Evolutionary conservation across 208 protist genomes (phyloP).

Genomic region (Wallacemonas sp.): DNA sequence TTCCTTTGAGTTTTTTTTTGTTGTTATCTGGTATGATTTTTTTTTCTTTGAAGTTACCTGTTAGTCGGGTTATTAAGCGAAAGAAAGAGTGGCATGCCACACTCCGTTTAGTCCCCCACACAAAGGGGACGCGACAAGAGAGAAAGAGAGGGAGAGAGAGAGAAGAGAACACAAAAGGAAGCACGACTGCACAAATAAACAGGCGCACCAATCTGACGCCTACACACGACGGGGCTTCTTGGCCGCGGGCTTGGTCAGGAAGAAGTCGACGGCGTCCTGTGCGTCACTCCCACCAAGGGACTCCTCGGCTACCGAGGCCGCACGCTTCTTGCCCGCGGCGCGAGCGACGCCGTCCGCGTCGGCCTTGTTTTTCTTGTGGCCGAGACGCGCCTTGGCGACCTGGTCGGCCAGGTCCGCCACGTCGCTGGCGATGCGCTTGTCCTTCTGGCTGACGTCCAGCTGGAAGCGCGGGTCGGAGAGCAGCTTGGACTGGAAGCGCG

Average conservation of each 20-base stretch:
- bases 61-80: no score
- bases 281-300: conserved; percentile 12
- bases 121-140: no score
- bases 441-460: conserved; percentile 73
- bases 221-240: conserved; percentile 20
- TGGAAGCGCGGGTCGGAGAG: conserved; percentile 86
- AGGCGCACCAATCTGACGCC: background rate
- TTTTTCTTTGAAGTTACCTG: no score
- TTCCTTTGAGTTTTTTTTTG: no score
- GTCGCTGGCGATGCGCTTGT: conserved; percentile 65
- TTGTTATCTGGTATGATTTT: no score
- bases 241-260: conserved; percentile 42
- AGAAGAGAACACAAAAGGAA: no score
- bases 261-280: conserved; percentile 71
- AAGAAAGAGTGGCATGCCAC: no score
- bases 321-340: background rate
- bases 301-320: background rate
- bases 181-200: no score
- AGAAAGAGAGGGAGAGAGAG: no score
- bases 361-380: background rate
- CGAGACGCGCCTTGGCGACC: conserved; percentile 66
- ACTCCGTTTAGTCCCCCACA: no score
- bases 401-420: conserved; percentile 69
- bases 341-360: background rate
- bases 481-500: conserved; percentile 83